Percentiles rank a stretch among this genome's conserved stretches.
These are phyloP conservation scores for Diospyros kaki DNA, from an alignment of 148 eudicot genomes.

Conservation along the genomic window DNA sequence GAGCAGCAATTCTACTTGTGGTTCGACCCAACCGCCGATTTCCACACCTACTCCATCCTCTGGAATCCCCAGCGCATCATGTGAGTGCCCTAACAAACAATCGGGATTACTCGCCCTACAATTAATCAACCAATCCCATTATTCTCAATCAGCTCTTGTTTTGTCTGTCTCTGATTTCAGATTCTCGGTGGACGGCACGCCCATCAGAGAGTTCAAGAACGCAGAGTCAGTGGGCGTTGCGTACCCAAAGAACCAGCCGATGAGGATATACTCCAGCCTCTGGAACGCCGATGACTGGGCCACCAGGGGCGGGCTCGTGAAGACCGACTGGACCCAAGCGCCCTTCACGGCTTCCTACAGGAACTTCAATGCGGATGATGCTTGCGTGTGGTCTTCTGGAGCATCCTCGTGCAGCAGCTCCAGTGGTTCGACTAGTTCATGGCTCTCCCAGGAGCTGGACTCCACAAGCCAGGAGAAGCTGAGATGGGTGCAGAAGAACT, in stretches of 20 bases:
- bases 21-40: slow-evolving; percentile 25
- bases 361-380: background rate
- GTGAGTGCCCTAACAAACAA: slow-evolving; percentile 1
- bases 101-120: background rate
- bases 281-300: too few relatives aligned
- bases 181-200: too few relatives aligned
- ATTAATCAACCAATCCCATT: too few relatives aligned
- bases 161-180: too few relatives aligned
- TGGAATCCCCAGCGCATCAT: slow-evolving; percentile 25
- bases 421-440: slow-evolving; percentile 10
- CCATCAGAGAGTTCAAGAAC: too few relatives aligned
- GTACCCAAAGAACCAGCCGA: too few relatives aligned
- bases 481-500: slow-evolving; percentile 19
- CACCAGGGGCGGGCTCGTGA: too few relatives aligned
- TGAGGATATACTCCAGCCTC: too few relatives aligned
- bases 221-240: too few relatives aligned
- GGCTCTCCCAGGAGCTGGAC: slow-evolving; percentile 10
- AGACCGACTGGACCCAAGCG: too few relatives aligned
- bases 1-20: slow-evolving; percentile 27
- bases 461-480: slow-evolving; percentile 11
- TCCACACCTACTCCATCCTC: slow-evolving; percentile 24
- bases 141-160: background rate
- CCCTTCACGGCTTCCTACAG: too few relatives aligned
- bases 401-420: background rate
- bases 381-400: background rate